Conservation (phyloP, 306 rosid genomes). For the Trichosanthes truncata region DNA sequence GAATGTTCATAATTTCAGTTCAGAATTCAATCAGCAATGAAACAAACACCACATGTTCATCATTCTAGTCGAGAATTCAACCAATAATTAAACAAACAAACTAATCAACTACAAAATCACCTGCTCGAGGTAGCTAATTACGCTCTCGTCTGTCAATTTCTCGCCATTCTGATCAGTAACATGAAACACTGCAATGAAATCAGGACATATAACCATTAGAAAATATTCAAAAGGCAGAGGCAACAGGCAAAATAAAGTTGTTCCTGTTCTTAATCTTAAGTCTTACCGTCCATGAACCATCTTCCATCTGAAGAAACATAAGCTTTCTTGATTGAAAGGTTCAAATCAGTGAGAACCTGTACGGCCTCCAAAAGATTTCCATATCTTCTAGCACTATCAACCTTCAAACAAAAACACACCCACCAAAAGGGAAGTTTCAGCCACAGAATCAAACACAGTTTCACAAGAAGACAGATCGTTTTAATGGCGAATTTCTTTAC, state of each 20-base stretch:
- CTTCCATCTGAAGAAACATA: slow-evolving; percentile 87
- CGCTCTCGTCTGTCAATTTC: slow-evolving; percentile 74
- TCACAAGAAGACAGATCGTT: background rate
- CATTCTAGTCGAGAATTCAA: background rate
- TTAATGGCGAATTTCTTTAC: slow-evolving; percentile 13
- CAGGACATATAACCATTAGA: background rate
- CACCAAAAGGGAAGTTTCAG: background rate
- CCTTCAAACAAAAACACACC: slow-evolving; percentile 29
- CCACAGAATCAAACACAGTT: background rate
- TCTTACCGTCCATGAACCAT: slow-evolving; percentile 95
- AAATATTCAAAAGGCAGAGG: background rate
- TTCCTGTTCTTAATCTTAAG: slow-evolving; percentile 10
- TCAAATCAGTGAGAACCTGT: slow-evolving; percentile 73
- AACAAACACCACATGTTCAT: background rate
- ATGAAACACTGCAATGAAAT: slow-evolving; percentile 60
- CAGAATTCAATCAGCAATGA: background rate
- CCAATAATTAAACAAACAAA: background rate
- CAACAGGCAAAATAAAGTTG: background rate
- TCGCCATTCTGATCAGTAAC: slow-evolving; percentile 72
- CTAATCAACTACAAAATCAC: slow-evolving; percentile 22
- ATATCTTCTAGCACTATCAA: slow-evolving; percentile 86
- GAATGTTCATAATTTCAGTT: background rate
- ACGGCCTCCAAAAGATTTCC: slow-evolving; percentile 87
- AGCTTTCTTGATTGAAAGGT: slow-evolving; percentile 77
- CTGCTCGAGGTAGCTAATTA: slow-evolving; percentile 70